phyloP scores from a whole-genome alignment of 1,139 yeast species.

The Protomyces lactucae-debilis region DNA sequence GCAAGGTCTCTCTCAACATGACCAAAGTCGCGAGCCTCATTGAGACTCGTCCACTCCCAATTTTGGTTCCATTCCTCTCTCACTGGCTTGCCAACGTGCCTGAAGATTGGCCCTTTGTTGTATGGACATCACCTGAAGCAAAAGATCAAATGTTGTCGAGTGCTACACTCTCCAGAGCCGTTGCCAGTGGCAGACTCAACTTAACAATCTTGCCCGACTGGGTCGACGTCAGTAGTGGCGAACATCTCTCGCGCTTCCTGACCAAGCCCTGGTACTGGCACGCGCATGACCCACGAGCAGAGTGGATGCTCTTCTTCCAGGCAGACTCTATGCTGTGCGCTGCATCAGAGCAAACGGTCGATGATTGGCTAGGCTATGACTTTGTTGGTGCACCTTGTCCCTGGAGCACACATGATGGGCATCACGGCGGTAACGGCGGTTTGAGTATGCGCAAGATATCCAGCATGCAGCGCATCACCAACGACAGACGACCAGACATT shows the following conservation, averaged over 20 bases:
- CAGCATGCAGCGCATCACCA: conserved; percentile 2
- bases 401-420: neutral
- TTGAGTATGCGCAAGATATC: conserved; percentile 5
- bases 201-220: conserved; percentile 7
- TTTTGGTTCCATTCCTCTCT: conserved; percentile 8
- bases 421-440: conserved; percentile 21
- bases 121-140: conserved; percentile 2
- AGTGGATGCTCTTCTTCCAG: conserved; percentile 25
- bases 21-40: conserved; percentile 24
- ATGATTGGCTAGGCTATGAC: conserved; percentile 24
- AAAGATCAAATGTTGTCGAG: neutral
- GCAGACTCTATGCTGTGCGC: conserved; percentile 9
- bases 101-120: conserved; percentile 19
- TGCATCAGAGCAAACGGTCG: conserved; percentile 13
- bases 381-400: conserved; percentile 13
- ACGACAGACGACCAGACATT: neutral
- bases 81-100: conserved; percentile 22
- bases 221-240: conserved; percentile 11
- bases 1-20: neutral
- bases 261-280: conserved; percentile 23
- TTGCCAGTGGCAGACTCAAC: conserved; percentile 6
- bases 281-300: conserved; percentile 9
- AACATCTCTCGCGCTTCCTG: conserved; percentile 8
- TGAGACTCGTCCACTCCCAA: conserved; percentile 23
- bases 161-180: neutral